Evolutionary conservation across 495 filamentous ascomycete species (phyloP), one percentile per base, ranked within the genome.

Genomic region (Tuber umbilicatum): DNA sequence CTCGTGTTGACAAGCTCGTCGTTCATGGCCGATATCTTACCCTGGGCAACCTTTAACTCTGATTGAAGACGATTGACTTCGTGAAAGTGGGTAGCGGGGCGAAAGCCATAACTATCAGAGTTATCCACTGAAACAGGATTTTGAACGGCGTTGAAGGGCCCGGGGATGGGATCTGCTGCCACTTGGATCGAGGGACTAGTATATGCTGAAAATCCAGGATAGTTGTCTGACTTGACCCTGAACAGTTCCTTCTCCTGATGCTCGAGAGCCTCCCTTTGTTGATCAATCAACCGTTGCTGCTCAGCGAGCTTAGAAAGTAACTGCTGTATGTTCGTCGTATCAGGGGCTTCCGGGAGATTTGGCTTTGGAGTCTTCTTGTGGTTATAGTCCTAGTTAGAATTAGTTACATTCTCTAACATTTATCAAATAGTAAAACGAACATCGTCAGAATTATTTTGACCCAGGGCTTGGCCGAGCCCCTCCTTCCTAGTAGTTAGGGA

Each of bases 1-100:
- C 93, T 92, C 16, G 86, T 91, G 74, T 94, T 91, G 39, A 91
- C 87, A 73, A 97, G 87, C 83, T 97, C 93, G 74, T 94, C 89
- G 75, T 93, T 92, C 83, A 97, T 91, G 27, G 89, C 86, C 73
- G 89, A 90, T 82, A 99, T 94, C 76, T 90, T 91, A 79, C 88
- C 89, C 77, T 92, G 91, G 37, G 94, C 93, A 76, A 88, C 89
- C 73, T 91, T 89, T 21, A 99, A 87, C 83, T 98, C 91, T 72
- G 88, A 85, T 75, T 89, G 88, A 69, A 96, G 86, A 60, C 87
- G 88, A 69, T 81, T 74, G 42, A 73, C 75, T 42, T 83, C 84
- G 50, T 85, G 68, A 83, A 84, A 67, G 79, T 81, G 39, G 81
- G 76, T 69, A 55, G 64, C 73, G 47, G 79, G 80, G 23, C 76